A percentile compares a stretch with the other conserved stretches of the same genome.
These are phyloP conservation scores for Euphrasia confusa DNA, from an alignment of 257 asterid species.

Conservation along the genomic window DNA sequence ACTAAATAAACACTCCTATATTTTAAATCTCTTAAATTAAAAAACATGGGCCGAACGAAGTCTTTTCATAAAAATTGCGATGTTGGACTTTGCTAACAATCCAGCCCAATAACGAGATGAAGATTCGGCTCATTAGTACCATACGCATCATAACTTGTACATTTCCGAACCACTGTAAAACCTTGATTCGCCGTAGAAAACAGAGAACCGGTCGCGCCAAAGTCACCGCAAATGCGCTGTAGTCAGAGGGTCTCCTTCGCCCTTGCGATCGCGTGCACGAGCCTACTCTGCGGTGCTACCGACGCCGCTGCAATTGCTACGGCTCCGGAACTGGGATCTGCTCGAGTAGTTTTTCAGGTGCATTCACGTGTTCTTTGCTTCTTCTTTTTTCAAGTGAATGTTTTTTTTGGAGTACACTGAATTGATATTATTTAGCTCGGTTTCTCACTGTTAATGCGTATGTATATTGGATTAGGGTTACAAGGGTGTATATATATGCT, in stretches of 20 bases:
- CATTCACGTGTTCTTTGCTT: conserved; percentile 1
- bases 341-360: conserved; percentile 70
- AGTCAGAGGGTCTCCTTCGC: conserved; percentile 31
- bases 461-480: conserved; percentile 1
- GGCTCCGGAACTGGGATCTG: conserved; percentile 52
- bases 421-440: neutral
- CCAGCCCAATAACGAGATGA: neutral
- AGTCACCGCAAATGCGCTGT: conserved; percentile 42
- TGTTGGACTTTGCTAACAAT: neutral
- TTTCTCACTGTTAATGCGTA: neutral
- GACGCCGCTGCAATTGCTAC: conserved; percentile 35
- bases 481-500: neutral
- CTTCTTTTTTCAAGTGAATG: too few relatives aligned
- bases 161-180: conserved; percentile 1
- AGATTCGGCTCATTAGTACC: neutral
- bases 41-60: too few relatives aligned
- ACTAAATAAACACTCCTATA: too few relatives aligned
- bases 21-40: too few relatives aligned
- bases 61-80: too few relatives aligned
- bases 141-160: conserved; percentile 10
- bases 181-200: conserved; percentile 9
- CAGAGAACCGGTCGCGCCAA: conserved; percentile 20
- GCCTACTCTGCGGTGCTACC: conserved; percentile 31
- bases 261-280: conserved; percentile 23
- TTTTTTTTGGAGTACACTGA: too few relatives aligned